Conservation (phyloP, 2,329 filamentous ascomycete species). For the Fusarium liriodendri region DNA sequence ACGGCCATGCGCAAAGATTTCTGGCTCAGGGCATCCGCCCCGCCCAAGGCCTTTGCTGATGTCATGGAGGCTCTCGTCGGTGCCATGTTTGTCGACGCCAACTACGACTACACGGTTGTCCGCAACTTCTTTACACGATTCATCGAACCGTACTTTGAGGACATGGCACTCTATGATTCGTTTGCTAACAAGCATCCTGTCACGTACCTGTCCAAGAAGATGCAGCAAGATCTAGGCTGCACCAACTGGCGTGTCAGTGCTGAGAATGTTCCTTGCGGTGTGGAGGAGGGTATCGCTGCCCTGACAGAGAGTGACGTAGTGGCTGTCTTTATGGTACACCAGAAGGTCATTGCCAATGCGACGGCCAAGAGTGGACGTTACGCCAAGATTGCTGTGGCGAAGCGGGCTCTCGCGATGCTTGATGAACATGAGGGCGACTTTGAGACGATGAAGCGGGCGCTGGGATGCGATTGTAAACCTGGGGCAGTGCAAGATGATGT, state of each 20-base stretch:
- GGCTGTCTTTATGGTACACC: slow-evolving; percentile 82
- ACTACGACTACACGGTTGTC: slow-evolving; percentile 80
- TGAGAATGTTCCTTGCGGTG: slow-evolving; percentile 53
- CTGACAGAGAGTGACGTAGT: slow-evolving; percentile 66
- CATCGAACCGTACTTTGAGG: slow-evolving; percentile 81
- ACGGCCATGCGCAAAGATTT: slow-evolving; percentile 64
- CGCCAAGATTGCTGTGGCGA: slow-evolving; percentile 76
- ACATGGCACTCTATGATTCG: slow-evolving; percentile 88
- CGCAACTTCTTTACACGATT: slow-evolving; percentile 81
- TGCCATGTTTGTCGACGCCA: slow-evolving; percentile 90
- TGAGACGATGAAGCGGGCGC: slow-evolving; percentile 65
- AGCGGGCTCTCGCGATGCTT: slow-evolving; percentile 64
- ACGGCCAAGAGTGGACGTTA: slow-evolving; percentile 74
- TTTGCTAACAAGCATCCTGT: slow-evolving; percentile 90
- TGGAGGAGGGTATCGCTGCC: slow-evolving; percentile 55
- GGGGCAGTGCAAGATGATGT: not conserved
- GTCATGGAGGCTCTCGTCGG: slow-evolving; percentile 90
- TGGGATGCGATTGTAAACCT: slow-evolving; percentile 71
- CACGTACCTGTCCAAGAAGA: slow-evolving; percentile 74
- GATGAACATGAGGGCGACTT: slow-evolving; percentile 58
- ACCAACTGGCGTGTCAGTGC: slow-evolving; percentile 65
- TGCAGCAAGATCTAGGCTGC: slow-evolving; percentile 76
- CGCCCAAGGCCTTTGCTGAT: slow-evolving; percentile 84
- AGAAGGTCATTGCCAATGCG: slow-evolving; percentile 71
- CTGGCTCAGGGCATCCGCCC: slow-evolving; percentile 72